Conservation (phyloP, 768 basidiomycete genomes). For the Boletus tylopilopsis region DNA sequence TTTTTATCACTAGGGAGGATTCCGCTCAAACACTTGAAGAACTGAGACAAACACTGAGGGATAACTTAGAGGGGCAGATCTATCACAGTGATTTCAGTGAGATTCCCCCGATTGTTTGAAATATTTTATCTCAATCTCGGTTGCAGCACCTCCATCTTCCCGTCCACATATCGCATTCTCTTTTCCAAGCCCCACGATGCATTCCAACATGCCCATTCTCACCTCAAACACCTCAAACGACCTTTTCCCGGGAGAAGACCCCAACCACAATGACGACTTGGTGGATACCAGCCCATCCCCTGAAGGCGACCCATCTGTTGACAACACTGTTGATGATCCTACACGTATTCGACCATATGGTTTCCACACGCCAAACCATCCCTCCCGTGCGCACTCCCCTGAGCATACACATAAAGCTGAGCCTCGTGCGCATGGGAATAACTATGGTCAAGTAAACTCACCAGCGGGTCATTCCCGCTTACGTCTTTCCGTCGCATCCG, state of each 20-base stretch:
- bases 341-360: not conserved
- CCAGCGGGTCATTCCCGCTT: constrained; percentile 13
- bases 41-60: constrained; percentile 14
- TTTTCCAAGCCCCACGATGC: not conserved
- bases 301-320: constrained; percentile 20
- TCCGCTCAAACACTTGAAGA: constrained; percentile 21
- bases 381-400: constrained; percentile 1
- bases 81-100: not conserved
- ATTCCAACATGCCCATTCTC: too few species aligned
- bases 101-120: not conserved
- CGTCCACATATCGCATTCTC: not conserved
- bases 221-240: not conserved
- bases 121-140: too few species aligned
- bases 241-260: constrained; percentile 2
- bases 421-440: not conserved
- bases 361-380: not conserved
- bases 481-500: constrained; percentile 14
- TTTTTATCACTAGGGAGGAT: not conserved
- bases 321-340: constrained; percentile 31
- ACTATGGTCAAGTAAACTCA: not conserved
- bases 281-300: not conserved
- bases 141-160: not conserved
- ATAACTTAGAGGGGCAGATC: constrained; percentile 2
- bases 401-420: not conserved
- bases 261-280: not conserved